Evolutionary conservation across 2,329 filamentous ascomycete species (phyloP), one percentile per base, ranked within the genome.

Genomic region (Ascochyta viciae-villosae): DNA sequence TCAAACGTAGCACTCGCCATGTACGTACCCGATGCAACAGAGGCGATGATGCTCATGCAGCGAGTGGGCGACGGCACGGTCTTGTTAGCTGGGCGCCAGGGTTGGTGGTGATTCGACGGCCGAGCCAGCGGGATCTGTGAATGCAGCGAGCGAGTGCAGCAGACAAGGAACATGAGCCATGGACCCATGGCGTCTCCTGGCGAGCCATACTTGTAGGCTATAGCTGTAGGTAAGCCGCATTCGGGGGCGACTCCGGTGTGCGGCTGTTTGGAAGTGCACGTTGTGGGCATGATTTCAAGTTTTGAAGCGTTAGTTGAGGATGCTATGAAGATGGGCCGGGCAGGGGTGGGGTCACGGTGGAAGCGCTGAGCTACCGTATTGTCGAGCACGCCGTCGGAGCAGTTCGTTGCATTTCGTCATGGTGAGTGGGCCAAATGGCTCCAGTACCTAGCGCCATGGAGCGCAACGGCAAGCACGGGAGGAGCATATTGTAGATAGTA

Each of bases 371-470:
- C 45, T 55, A 40, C 42, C 33, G 38, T 27, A 41, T 52, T 13
- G 48, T 48, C 48, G 40, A 53, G 39, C 26, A 40, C 49, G 54
- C 49, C 60, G 52, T 61, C 51, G 51, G 51, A 54, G 57, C 58
- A 55, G 51, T 47, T 40, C 33, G 55, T 51, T 48, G 50, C 45
- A 63, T 66, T 64, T 64, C 65, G 65, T 68, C 65, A 68, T 68
- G 51, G 41, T 54, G 50, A 54, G 66, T 68, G 63, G 66, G 65
- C 58, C 59, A 56, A 56, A 41, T 53, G 46, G 58, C 54, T 61
- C 57, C 50, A 53, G 49, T 60, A 55, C 61, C 60, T 68, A 67
- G 64, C 64, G 65, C 53, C 22, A 54, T 62, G 57, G 63, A 51
- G 46, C 43, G 42, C 55, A 59, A 64, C 61, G 65, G 63, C 58